Evolutionary conservation across 164 flowering plant species (phyloP), one percentile per base, ranked within the genome.

Genomic region (Saururus chinensis): DNA sequence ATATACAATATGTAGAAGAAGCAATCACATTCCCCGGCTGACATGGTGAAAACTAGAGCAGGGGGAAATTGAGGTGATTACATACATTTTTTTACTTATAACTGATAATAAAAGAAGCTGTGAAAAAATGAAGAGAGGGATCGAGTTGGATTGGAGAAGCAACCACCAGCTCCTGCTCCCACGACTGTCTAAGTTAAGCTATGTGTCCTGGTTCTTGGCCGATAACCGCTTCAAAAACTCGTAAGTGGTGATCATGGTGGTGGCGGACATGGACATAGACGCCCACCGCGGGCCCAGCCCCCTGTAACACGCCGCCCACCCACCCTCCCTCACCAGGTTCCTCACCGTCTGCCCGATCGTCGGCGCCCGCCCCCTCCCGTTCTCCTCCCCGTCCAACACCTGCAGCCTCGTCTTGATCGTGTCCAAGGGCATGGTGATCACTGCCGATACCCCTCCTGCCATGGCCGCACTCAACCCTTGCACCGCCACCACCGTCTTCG

Each of bases 201-300:
- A 30, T 30, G 37, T 30, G 6, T 81, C 84, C 73, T 71, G 81
- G 56, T 49, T 81, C 78, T 87, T 89, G 0, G 91, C 65, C 1
- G 96, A 89, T 1, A 87, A 66, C 35, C 86, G 68, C 64, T 86
- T 89, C 40, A 89, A 74, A 57, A 89, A 79, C 76, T 87, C 92
- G 57, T 89, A 89, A 16, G 96, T 87, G 19, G 95, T 87, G 72
- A 89, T 80, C 96, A 89, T 89, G 16, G 95, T 82, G 16, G 95
- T 81, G 11, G 89, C 88, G 56, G 92, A 87, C 80, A 87, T 64
- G 0, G 95, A 77, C 89, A 85, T 85, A 49, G 95, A 87, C 64
- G 80, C 88, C 89, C 92, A 87, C 41, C 96, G 67, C 19, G 95
- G 95, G 0, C 92, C 92, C 57, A 89, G 68, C 6, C 96, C 96